phyloP scores from a whole-genome alignment of 2,329 filamentous ascomycete genomes.

The Ceratocystis destructans region DNA sequence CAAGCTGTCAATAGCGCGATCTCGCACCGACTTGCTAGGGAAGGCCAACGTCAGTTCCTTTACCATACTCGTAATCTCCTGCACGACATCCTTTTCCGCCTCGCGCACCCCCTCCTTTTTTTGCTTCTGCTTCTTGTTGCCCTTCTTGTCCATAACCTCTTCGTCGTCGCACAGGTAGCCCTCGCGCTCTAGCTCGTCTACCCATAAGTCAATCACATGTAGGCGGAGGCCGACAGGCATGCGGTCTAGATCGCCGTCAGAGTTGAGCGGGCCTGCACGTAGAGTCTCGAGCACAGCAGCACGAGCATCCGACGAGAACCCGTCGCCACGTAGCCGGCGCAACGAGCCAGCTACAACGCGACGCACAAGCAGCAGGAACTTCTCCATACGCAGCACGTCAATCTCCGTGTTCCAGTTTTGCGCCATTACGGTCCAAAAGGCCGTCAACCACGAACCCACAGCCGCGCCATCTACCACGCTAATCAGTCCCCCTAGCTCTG shows the following conservation, averaged over 20 bases:
- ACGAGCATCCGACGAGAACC: background rate
- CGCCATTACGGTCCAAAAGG: constrained; percentile 57
- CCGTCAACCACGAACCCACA: constrained; percentile 36
- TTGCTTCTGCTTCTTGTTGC: constrained; percentile 25
- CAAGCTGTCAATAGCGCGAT: constrained; percentile 54
- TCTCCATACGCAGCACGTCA: constrained; percentile 72
- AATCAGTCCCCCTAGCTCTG: constrained; percentile 56
- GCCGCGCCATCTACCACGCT: constrained; percentile 27
- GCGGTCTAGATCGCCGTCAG: constrained; percentile 34
- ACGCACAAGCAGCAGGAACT: constrained; percentile 76
- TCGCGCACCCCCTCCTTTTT: constrained; percentile 14
- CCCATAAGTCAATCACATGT: constrained; percentile 80
- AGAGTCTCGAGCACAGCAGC: constrained; percentile 23
- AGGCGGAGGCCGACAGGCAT: constrained; percentile 74
- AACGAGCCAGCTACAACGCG: constrained; percentile 64
- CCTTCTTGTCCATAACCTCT: constrained; percentile 25
- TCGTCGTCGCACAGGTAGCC: constrained; percentile 36
- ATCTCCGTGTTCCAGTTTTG: constrained; percentile 57
- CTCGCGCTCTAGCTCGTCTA: constrained; percentile 72
- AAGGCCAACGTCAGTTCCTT: constrained; percentile 40
- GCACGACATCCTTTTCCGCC: constrained; percentile 38
- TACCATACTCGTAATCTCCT: constrained; percentile 44
- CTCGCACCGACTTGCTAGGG: constrained; percentile 57
- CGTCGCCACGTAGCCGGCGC: constrained; percentile 13
- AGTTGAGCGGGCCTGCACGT: constrained; percentile 26